Evolutionary conservation across 148 eudicot genomes (phyloP).

Genomic region (Chenopodium suecicum): DNA sequence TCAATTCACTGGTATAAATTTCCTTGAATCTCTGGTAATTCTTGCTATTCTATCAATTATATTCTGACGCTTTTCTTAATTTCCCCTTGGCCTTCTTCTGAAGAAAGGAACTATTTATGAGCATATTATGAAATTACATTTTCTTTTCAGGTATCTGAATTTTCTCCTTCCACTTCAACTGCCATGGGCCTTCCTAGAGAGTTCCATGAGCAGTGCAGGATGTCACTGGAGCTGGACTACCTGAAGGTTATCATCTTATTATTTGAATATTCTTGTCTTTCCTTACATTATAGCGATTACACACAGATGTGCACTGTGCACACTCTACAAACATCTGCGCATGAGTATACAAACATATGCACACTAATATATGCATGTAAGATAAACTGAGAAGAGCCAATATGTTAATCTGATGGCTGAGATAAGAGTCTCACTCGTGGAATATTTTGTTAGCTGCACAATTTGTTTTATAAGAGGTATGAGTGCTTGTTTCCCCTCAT

Average conservation of each 20-base stretch:
- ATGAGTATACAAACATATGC: too few species aligned
- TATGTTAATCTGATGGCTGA: not conserved
- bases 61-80: not conserved
- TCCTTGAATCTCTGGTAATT: conserved; percentile 86
- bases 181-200: conserved; percentile 98
- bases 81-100: conserved; percentile 5
- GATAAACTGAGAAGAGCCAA: not conserved
- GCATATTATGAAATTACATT: not conserved
- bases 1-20: conserved; percentile 75
- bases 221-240: conserved; percentile 72
- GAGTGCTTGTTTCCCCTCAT: not conserved
- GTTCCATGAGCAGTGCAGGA: conserved; percentile 88
- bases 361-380: not conserved
- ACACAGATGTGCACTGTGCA: not conserved
- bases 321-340: not conserved
- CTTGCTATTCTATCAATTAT: conserved; percentile 1
- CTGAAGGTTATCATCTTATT: conserved; percentile 59
- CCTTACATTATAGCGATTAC: not conserved
- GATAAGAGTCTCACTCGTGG: not conserved
- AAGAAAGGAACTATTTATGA: not conserved
- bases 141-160: conserved; percentile 77
- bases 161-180: conserved; percentile 83
- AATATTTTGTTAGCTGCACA: not conserved
- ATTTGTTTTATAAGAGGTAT: not conserved
- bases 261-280: conserved; percentile 13